Evolutionary conservation across 2,329 filamentous ascomycete species (phyloP).

Genomic region (Didymosphaeria variabile): DNA sequence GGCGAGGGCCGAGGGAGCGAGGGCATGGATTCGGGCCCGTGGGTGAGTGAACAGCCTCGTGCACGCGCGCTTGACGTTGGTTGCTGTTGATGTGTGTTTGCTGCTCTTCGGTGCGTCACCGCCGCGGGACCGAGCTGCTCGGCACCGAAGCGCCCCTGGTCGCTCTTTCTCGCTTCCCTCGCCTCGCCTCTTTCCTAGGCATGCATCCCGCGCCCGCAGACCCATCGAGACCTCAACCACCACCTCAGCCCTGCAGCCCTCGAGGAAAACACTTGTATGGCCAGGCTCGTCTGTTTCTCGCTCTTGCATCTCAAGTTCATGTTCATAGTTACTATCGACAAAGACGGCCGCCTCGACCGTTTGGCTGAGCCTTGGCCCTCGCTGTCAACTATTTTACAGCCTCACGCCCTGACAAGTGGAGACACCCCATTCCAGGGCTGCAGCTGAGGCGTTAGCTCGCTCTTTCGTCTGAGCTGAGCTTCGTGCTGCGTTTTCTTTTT

Average conservation of each 20-base stretch:
- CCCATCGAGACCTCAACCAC: constrained; percentile 9
- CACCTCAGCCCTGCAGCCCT: neutral
- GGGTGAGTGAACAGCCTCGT: constrained; percentile 4
- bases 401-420: constrained; percentile 1
- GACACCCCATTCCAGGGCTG: neutral
- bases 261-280: neutral
- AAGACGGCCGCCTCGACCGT: neutral
- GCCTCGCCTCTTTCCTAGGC: constrained; percentile 3
- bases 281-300: neutral
- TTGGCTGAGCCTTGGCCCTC: neutral
- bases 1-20: constrained; percentile 14
- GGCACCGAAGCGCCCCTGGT: neutral
- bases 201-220: neutral
- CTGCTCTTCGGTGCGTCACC: constrained; percentile 11
- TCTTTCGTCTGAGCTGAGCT: constrained; percentile 9
- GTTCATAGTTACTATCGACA: neutral
- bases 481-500: neutral
- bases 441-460: constrained; percentile 5
- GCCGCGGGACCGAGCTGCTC: constrained; percentile 2
- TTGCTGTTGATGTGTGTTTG: neutral
- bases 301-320: neutral
- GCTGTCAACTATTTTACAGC: neutral
- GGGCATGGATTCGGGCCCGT: constrained; percentile 18
- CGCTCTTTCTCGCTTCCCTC: neutral
- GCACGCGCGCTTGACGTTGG: constrained; percentile 3